phyloP scores from a whole-genome alignment of 2,329 filamentous ascomycete species.

The Clonostachys sp. region DNA sequence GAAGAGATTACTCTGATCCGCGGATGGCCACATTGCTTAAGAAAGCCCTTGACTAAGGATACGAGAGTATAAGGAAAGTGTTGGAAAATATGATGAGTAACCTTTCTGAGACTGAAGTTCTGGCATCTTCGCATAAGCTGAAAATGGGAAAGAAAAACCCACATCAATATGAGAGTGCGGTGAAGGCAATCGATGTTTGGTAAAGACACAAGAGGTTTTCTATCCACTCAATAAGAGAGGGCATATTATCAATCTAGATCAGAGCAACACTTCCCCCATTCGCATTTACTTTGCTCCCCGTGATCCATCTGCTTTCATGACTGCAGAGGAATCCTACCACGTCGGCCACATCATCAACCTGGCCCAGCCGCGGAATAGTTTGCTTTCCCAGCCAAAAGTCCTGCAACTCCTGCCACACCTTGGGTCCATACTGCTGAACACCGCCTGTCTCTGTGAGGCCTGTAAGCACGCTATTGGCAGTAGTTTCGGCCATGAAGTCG shows the following conservation, averaged over 20 bases:
- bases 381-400: neutral
- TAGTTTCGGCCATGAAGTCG: slow-evolving; percentile 21
- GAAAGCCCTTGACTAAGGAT: too few species aligned
- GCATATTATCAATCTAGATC: neutral
- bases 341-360: slow-evolving; percentile 27
- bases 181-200: too few species aligned
- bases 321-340: slow-evolving; percentile 25
- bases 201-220: too few species aligned
- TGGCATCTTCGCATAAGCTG: too few species aligned
- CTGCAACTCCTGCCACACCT: slow-evolving; percentile 6
- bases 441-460: slow-evolving; percentile 25
- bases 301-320: slow-evolving; percentile 25
- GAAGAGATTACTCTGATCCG: too few species aligned
- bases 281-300: slow-evolving; percentile 24
- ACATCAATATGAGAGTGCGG: too few species aligned
- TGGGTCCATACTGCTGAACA: slow-evolving; percentile 21
- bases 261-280: slow-evolving; percentile 21
- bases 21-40: too few species aligned
- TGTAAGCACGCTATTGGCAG: slow-evolving; percentile 22
- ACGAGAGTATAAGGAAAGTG: too few species aligned
- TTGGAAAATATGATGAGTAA: too few species aligned
- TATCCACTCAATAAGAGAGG: too few species aligned
- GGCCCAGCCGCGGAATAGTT: slow-evolving; percentile 11
- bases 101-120: too few species aligned
- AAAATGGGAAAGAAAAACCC: too few species aligned